Percentiles rank a stretch among this genome's conserved stretches.
These are phyloP conservation scores for Odontarrhena argentea DNA, from an alignment of 345 rosid genomes.

Conservation along the genomic window DNA sequence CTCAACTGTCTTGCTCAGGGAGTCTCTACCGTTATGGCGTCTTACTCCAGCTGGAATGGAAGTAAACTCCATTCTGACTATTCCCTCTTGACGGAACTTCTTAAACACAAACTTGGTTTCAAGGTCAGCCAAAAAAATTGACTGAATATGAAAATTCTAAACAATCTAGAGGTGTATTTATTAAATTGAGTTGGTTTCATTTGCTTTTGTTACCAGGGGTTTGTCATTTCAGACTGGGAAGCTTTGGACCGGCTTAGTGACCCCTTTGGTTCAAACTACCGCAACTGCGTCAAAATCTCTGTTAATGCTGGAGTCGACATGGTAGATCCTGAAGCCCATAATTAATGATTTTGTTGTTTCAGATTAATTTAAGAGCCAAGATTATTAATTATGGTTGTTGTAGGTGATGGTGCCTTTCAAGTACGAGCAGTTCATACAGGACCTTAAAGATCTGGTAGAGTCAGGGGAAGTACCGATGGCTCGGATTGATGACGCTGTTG, in stretches of 20 bases:
- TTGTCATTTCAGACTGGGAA: slow-evolving; percentile 84
- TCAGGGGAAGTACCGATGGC: slow-evolving; percentile 69
- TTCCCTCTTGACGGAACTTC: slow-evolving; percentile 72
- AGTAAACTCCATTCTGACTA: slow-evolving; percentile 59
- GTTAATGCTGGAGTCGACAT: slow-evolving; percentile 89
- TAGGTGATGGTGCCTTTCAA: slow-evolving; percentile 79
- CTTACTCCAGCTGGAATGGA: slow-evolving; percentile 89
- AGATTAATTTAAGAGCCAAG: slow-evolving; percentile 3
- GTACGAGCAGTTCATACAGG: slow-evolving; percentile 51
- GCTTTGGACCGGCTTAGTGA: slow-evolving; percentile 63
- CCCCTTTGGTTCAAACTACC: slow-evolving; percentile 69
- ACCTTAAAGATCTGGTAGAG: slow-evolving; percentile 57
- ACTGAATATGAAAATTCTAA: neutral
- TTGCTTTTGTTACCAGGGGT: slow-evolving; percentile 51
- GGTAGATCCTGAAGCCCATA: slow-evolving; percentile 44
- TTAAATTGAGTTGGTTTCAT: neutral
- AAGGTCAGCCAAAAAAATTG: slow-evolving; percentile 47
- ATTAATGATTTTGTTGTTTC: slow-evolving; percentile 3
- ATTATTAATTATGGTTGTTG: slow-evolving; percentile 1
- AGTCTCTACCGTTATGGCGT: slow-evolving; percentile 80
- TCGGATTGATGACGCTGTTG: slow-evolving; percentile 81
- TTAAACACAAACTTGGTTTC: slow-evolving; percentile 76
- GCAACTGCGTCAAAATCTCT: slow-evolving; percentile 53
- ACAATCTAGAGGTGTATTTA: neutral
- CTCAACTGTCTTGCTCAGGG: slow-evolving; percentile 63